Percentiles rank a stretch among this genome's conserved stretches.
Evolutionary conservation across 441 rosid genomes (phyloP).

Genomic region (Macaranga tanarius): DNA sequence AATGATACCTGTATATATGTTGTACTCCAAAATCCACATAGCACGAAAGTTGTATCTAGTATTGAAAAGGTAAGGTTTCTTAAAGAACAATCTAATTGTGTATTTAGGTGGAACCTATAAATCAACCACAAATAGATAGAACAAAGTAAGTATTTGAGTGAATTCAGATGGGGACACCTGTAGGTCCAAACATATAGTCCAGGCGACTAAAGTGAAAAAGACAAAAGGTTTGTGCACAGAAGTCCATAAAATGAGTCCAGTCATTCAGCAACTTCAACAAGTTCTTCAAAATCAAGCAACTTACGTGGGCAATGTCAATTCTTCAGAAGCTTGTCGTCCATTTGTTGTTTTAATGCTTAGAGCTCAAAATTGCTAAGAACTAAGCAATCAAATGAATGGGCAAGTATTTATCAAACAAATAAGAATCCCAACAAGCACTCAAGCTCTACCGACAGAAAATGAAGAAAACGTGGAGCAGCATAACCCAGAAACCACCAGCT

Average conservation of each 20-base stretch:
- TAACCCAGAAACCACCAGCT: neutral
- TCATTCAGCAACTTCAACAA: neutral
- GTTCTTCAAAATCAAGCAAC: conserved; percentile 8
- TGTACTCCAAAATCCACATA: conserved; percentile 12
- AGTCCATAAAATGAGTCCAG: conserved; percentile 3
- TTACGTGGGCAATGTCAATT: neutral
- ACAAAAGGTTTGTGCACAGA: neutral
- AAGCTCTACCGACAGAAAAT: conserved; percentile 1
- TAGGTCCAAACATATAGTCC: neutral
- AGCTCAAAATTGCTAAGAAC: neutral
- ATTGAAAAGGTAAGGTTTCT: conserved; percentile 21
- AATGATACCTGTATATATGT: neutral
- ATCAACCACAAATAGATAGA: conserved; percentile 5
- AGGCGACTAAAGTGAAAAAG: neutral
- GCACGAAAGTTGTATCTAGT: conserved; percentile 6
- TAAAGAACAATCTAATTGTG: conserved; percentile 24
- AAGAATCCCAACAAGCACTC: conserved; percentile 2
- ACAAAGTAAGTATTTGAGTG: neutral
- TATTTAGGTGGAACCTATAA: conserved; percentile 24
- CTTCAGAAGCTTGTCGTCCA: neutral
- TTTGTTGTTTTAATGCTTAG: neutral
- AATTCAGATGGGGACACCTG: neutral
- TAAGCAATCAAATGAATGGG: conserved; percentile 12
- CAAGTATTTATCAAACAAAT: too few relatives aligned
- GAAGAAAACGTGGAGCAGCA: neutral